Conservation (phyloP, 352 stramenopile species). For the Pythium catenulatum region DNA sequence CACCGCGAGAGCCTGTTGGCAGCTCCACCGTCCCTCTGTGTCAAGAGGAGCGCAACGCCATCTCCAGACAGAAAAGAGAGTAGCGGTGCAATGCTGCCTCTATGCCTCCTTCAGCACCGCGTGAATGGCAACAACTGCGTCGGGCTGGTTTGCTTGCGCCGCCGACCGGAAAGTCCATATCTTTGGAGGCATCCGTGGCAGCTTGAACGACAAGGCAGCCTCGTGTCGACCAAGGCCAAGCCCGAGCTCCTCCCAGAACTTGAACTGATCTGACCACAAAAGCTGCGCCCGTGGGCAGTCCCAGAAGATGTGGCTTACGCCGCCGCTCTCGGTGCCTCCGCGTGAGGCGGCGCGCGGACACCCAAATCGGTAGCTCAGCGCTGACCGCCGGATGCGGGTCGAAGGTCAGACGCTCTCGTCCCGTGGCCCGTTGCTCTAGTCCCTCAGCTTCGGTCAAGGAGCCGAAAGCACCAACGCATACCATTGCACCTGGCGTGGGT, state of each 20-base stretch:
- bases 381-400: background rate
- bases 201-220: background rate
- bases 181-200: background rate
- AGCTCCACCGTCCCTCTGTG: too few relatives aligned
- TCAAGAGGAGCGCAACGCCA: too few relatives aligned
- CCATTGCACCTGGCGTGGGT: too few relatives aligned
- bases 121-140: too few relatives aligned
- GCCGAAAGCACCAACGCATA: background rate
- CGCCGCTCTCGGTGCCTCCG: background rate
- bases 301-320: slow-evolving; percentile 11
- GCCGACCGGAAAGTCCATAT: too few relatives aligned
- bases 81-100: too few relatives aligned
- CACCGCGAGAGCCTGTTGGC: too few relatives aligned
- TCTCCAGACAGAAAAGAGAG: too few relatives aligned
- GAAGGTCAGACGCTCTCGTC: background rate
- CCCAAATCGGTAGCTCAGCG: background rate
- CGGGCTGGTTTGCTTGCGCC: too few relatives aligned
- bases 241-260: background rate
- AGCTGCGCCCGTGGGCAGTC: background rate
- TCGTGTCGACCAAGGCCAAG: background rate
- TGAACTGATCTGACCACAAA: background rate
- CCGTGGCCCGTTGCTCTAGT: background rate
- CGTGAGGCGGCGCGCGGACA: too few relatives aligned
- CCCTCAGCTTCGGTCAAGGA: background rate
- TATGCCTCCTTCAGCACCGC: too few relatives aligned